phyloP scores from a whole-genome alignment of 305 asterid species.

The Plantago rigida region DNA sequence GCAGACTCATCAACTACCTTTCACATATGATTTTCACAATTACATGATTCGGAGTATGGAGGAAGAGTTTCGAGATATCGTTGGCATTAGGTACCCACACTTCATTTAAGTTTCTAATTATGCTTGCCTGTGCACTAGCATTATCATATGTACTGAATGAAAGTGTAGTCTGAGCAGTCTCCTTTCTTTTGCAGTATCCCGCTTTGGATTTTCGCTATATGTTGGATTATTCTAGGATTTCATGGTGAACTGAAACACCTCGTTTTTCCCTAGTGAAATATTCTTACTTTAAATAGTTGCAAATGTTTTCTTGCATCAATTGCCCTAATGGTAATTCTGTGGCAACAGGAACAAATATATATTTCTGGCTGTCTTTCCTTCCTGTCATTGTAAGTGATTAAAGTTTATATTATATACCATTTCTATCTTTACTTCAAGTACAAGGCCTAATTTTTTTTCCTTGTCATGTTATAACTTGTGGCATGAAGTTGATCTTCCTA shows the following conservation, averaged over 20 bases:
- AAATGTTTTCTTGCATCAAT: background rate
- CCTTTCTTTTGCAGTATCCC: conserved; percentile 43
- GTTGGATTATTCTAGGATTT: conserved; percentile 60
- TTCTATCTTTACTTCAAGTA: too few species aligned
- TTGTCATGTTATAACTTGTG: conserved; percentile 11
- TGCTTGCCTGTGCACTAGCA: background rate
- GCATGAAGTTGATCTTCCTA: conserved; percentile 60
- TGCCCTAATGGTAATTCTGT: conserved; percentile 23
- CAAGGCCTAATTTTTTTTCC: conserved; percentile 15
- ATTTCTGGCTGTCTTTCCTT: conserved; percentile 81
- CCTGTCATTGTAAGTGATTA: conserved; percentile 56
- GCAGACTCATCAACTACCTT: conserved; percentile 86
- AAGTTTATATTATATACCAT: background rate
- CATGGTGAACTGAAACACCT: conserved; percentile 43
- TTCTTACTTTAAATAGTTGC: background rate
- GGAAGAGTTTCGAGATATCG: conserved; percentile 89
- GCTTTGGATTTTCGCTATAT: conserved; percentile 78
- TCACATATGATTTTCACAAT: conserved; percentile 79
- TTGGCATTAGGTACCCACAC: conserved; percentile 67
- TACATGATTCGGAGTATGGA: conserved; percentile 96
- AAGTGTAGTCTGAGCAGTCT: background rate
- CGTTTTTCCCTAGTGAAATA: background rate
- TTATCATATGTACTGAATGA: conserved; percentile 4
- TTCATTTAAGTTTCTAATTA: conserved; percentile 4
- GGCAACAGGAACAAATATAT: conserved; percentile 71